phyloP scores from a whole-genome alignment of 257 asterid species.

The Misopates orontium region DNA sequence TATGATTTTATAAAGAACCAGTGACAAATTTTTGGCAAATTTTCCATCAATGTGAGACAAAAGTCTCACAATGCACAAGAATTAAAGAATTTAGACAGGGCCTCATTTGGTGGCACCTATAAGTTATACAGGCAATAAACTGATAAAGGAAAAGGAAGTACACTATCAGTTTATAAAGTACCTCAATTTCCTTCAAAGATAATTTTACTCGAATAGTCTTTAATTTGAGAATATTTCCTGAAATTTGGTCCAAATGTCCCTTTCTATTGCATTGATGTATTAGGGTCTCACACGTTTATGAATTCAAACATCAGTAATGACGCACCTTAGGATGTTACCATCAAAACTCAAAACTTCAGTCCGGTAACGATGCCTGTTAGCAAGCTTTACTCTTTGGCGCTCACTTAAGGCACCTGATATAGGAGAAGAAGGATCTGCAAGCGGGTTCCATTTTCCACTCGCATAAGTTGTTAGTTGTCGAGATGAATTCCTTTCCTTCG shows the following conservation, averaged over 20 bases:
- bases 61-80: background rate
- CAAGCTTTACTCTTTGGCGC: conserved; percentile 86
- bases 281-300: background rate
- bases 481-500: conserved; percentile 59
- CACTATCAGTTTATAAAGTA: too few species aligned
- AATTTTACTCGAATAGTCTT: background rate
- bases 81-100: background rate
- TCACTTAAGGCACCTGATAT: conserved; percentile 87
- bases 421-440: conserved; percentile 94
- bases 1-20: background rate
- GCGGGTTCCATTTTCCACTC: conserved; percentile 98
- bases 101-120: background rate
- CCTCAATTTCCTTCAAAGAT: background rate
- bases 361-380: conserved; percentile 76
- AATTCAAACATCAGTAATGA: conserved; percentile 8
- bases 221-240: background rate
- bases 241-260: background rate
- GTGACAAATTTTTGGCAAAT: too few species aligned
- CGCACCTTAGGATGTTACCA: conserved; percentile 87
- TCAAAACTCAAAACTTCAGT: conserved; percentile 97
- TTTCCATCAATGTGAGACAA: conserved; percentile 1
- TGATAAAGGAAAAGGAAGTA: background rate
- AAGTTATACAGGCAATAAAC: background rate
- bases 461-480: conserved; percentile 86
- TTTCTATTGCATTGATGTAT: background rate